phyloP scores from a whole-genome alignment of 805 yeast genomes.

The Candida xiaguanensis region DNA sequence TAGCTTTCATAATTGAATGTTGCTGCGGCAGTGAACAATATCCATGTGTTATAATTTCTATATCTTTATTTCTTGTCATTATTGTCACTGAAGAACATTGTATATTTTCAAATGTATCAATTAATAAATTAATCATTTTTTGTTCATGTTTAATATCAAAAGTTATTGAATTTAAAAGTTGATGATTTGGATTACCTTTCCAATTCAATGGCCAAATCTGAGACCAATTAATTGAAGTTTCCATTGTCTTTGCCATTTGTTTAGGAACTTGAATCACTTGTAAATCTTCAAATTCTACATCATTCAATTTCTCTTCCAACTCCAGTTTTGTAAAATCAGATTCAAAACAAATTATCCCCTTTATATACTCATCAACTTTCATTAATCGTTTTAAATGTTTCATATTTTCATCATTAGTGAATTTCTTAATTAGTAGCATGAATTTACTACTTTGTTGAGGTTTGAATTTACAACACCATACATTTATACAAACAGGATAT shows the following conservation, averaged over 20 bases:
- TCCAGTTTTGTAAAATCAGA: conserved; percentile 9
- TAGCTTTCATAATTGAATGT: conserved; percentile 76
- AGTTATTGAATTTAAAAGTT: conserved; percentile 53
- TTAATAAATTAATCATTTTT: conserved; percentile 17
- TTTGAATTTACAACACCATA: conserved; percentile 47
- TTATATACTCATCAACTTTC: conserved; percentile 27
- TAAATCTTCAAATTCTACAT: conserved; percentile 14
- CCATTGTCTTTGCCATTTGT: conserved; percentile 67
- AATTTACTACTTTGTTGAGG: conserved; percentile 32
- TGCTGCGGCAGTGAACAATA: conserved; percentile 45
- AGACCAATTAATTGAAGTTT: conserved; percentile 66
- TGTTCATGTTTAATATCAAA: conserved; percentile 46
- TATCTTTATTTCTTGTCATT: conserved; percentile 5
- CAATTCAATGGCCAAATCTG: conserved; percentile 85
- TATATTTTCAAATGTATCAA: conserved; percentile 3
- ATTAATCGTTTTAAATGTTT: conserved; percentile 55
- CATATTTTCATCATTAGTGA: conserved; percentile 24
- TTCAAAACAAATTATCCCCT: conserved; percentile 47
- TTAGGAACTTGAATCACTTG: conserved; percentile 45
- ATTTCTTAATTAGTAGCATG: conserved; percentile 23
- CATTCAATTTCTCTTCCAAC: conserved; percentile 16
- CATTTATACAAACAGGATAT: conserved; percentile 28
- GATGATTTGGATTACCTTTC: conserved; percentile 88
- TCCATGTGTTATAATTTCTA: conserved; percentile 1
- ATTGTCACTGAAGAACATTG: conserved; percentile 2